Evolutionary conservation across 2,329 filamentous ascomycete genomes (phyloP).

Genomic region (Magnaporthiopsis rhizophila): DNA sequence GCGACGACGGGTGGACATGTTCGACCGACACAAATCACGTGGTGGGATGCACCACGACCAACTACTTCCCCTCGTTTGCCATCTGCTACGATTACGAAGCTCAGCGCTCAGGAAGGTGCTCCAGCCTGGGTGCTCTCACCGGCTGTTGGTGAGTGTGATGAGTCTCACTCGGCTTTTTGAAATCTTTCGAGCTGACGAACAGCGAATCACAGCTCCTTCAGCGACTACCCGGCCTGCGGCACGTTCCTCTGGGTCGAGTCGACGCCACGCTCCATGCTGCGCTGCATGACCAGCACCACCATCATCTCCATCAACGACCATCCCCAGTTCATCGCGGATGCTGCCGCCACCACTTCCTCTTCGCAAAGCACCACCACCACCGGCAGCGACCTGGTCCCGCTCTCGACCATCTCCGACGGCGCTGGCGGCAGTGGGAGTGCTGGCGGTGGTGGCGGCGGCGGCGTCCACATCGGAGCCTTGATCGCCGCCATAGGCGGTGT

Average conservation of each 20-base stretch:
- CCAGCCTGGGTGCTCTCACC: conserved; percentile 17
- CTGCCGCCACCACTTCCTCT: conserved; percentile 5
- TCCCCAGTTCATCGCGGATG: conserved; percentile 25
- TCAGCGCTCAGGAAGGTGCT: conserved; percentile 21
- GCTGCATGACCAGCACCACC: conserved; percentile 21
- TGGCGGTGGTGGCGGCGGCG: no score
- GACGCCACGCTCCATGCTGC: conserved; percentile 26
- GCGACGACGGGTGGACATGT: conserved; percentile 13
- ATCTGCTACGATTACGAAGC: conserved; percentile 28
- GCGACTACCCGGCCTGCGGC: conserved; percentile 20
- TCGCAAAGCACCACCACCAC: background rate
- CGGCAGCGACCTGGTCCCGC: background rate
- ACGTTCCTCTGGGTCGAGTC: conserved; percentile 29
- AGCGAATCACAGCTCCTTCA: conserved; percentile 8
- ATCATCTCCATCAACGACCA: conserved; percentile 25
- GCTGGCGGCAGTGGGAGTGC: no score
- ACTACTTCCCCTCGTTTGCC: conserved; percentile 23
- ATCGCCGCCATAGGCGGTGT: background rate
- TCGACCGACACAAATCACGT: conserved; percentile 25
- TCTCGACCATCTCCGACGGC: background rate
- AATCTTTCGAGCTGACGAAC: background rate
- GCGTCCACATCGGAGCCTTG: background rate
- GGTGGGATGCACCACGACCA: conserved; percentile 26
- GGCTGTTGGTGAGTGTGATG: conserved; percentile 28
- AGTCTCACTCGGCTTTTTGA: background rate